Evolutionary conservation across 2,329 filamentous ascomycete genomes (phyloP), one percentile per base, ranked within the genome.

Genomic region (Fusarium nodosum): DNA sequence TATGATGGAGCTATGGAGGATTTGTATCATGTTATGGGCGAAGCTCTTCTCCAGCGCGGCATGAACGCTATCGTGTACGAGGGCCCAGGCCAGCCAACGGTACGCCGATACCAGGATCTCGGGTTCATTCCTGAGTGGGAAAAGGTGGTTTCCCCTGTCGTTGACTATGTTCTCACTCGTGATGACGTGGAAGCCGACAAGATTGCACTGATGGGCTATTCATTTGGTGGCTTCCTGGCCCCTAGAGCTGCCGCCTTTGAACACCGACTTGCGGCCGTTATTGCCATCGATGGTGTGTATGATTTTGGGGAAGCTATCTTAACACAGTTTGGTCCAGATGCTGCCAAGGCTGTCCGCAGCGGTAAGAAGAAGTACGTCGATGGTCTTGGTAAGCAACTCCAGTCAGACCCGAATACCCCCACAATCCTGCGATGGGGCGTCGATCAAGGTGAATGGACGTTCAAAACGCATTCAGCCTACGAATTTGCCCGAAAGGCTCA

Each of bases 51-150:
- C 3, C 76, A 77, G 22, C 77, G 82, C 1, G 83, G 83, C 3
- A 82, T 76, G 68, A 83, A 85, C 54, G 76, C 77, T 31, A 76
- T 84, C 12, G 79, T 79, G 0, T 85, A 82, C 64, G 83, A 85
- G 46, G 83, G 83, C 0, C 83, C 83, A 0, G 83, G 83, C 0
- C 83, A 85, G 64, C 76, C 78, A 5, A 79, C 75, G 0, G 78
- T 82, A 3, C 78, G 80, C 12, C 78, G 83, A 1, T 60, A 79
- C 0, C 80, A 85, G 38, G 69, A 76, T 5, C 46, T 83, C 2
- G 81, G 80, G 5, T 85, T 84, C 66, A 82, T 82, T 20, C 77
- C 76, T 0, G 76, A 83, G 22, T 84, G 82, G 82, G 80, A 82
- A 68, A 72, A 60, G 9, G 82, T 81, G 0, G 74, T 81, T 7